Conservation (phyloP, 176 grass and related monocot species). For the Themeda triandra region DNA sequence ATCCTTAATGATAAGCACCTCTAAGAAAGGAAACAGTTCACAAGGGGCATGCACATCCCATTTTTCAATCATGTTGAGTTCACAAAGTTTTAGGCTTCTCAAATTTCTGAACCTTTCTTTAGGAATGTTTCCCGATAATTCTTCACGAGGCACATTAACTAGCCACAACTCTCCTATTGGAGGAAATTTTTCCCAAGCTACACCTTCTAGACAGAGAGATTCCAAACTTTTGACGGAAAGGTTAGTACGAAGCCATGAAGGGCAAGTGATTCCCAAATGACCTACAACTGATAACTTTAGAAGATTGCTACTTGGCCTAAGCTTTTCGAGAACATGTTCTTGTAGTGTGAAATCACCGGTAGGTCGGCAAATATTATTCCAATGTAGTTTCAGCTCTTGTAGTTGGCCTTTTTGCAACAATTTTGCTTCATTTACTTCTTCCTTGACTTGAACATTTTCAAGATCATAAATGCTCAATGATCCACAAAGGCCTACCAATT, state of each 20-base stretch:
- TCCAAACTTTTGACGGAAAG: neutral
- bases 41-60: too few relatives aligned
- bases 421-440: neutral
- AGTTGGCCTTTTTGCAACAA: neutral
- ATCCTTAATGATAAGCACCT: too few relatives aligned
- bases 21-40: too few relatives aligned
- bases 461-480: neutral
- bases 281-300: neutral
- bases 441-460: neutral
- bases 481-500: neutral
- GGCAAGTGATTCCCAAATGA: neutral
- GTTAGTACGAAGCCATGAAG: neutral
- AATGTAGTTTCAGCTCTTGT: neutral
- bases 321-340: neutral
- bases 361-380: accelerated
- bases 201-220: neutral
- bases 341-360: accelerated
- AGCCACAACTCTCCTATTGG: too few relatives aligned
- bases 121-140: too few relatives aligned
- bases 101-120: too few relatives aligned
- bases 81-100: too few relatives aligned
- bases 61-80: too few relatives aligned
- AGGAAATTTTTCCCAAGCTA: neutral
- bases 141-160: too few relatives aligned
- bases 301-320: neutral